phyloP scores from a whole-genome alignment of 2,329 filamentous ascomycete genomes.

The Corinectria fuckeliana region DNA sequence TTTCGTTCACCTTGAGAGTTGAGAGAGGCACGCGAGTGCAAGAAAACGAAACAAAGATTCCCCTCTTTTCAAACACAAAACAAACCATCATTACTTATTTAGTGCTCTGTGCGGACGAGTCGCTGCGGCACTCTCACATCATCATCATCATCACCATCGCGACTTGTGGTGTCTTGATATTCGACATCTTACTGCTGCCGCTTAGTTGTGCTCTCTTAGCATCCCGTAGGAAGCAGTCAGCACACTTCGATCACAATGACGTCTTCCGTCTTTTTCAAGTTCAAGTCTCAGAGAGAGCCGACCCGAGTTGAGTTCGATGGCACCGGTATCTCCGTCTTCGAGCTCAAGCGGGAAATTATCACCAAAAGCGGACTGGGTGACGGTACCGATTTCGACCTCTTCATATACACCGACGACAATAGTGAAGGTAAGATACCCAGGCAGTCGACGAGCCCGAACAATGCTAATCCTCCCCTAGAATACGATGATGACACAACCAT shows the following conservation, averaged over 20 bases:
- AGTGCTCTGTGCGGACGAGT: conserved; percentile 40
- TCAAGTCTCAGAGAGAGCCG: conserved; percentile 97
- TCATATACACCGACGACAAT: conserved; percentile 91
- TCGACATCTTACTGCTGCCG: conserved; percentile 29
- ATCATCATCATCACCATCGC: conserved; percentile 13
- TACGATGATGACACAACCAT: conserved; percentile 99
- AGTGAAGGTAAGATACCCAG: conserved; percentile 75
- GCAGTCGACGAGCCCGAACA: not conserved
- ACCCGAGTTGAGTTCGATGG: conserved; percentile 96
- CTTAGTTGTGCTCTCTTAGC: conserved; percentile 34
- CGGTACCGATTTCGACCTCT: conserved; percentile 94
- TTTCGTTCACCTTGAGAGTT: conserved; percentile 47
- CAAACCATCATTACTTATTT: conserved; percentile 42
- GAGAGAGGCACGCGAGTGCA: conserved; percentile 48
- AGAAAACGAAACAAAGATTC: conserved; percentile 40
- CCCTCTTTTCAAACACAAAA: conserved; percentile 35
- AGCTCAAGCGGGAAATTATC: conserved; percentile 98
- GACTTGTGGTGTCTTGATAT: conserved; percentile 27
- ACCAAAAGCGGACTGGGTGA: conserved; percentile 91
- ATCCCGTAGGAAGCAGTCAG: conserved; percentile 38
- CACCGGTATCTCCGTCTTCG: conserved; percentile 97
- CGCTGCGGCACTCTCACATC: conserved; percentile 20
- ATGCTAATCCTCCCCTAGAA: conserved; percentile 61
- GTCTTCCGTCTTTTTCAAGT: conserved; percentile 99
- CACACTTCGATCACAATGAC: conserved; percentile 68